A percentile compares a stretch with the other conserved stretches of the same genome.
phyloP scores from a whole-genome alignment of 2,329 filamentous ascomycete genomes.

The Alternaria arbusti region DNA sequence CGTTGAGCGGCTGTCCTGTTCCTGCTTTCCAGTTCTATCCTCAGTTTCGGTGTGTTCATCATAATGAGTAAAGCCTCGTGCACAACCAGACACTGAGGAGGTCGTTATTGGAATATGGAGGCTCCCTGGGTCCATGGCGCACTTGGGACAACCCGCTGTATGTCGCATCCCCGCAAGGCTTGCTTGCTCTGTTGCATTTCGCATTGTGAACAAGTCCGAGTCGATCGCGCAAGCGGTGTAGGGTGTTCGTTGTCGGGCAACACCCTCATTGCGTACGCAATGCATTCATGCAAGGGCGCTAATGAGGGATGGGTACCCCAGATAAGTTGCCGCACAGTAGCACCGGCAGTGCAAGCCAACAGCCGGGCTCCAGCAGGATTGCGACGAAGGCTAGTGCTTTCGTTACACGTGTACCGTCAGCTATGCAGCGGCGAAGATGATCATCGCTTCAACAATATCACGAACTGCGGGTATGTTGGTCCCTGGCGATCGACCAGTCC shows the following conservation, averaged over 20 bases:
- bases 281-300: constrained; percentile 13
- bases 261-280: constrained; percentile 18
- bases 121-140: background rate
- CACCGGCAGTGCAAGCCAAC: constrained; percentile 17
- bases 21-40: background rate
- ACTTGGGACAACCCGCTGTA: background rate
- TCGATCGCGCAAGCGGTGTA: background rate
- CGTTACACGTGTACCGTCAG: constrained; percentile 7
- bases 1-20: constrained; percentile 18
- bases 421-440: background rate
- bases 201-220: background rate
- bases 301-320: constrained; percentile 25
- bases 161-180: background rate
- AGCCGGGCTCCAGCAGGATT: background rate
- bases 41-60: background rate
- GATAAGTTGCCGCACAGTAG: constrained; percentile 7
- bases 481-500: background rate
- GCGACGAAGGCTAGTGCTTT: constrained; percentile 8
- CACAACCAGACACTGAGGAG: constrained; percentile 22
- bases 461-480: background rate
- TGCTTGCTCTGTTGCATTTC: background rate
- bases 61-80: constrained; percentile 21
- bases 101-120: constrained; percentile 2
- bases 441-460: background rate
- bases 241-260: background rate